Evolutionary conservation across 176 grass and related monocot genomes (phyloP), one percentile per base, ranked within the genome.

Genomic region (Musa itinerans): DNA sequence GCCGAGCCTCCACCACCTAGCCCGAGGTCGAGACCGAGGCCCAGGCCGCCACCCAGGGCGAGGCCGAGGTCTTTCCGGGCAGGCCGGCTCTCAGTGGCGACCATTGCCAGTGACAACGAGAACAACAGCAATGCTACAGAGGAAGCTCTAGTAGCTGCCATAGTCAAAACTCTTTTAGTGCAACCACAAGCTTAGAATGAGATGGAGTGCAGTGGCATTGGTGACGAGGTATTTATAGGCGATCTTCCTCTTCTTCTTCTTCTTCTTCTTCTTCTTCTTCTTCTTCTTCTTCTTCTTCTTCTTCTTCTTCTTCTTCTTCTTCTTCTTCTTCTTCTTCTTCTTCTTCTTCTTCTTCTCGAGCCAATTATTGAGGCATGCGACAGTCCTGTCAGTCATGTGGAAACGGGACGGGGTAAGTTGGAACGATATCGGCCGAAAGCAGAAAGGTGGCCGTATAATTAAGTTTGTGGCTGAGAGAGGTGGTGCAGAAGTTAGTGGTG

Each of bases 21-120:
- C 29, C 82, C 71, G 0, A 86, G 83, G 0, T 75, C 83, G 76
- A 91, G 5, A 65, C 84, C 0, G 86, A 96, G 3, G 43, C 89
- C 0, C 84, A 92, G 3, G 75, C 84, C 0, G 81, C 78, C 22
- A 1, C 72, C 80, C 0, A 81, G 51, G 0, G 89, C 83, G 0
- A 92, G 65, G 0, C 89, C 78, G 0, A 89, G 68, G 26, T 62
- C 68, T 16, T 61, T 50, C 26, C 68, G 11, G 13, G 70, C 80
- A 9, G 78, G 82, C 6, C 87, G 85, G 73, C 81, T 77, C 65
- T 83, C 76, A 0, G 22, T 13, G 1, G 27, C 64, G 2, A 76
- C 2, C 8, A 68, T 48, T 11, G 54, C 2, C 4, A 68, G 54
- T 12, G 59, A 71, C 3, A 72, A n/a, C 49, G 70, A 19, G 0